Conservation (phyloP, 2,329 filamentous ascomycete species). For the Camptophora hylomeconis region DNA sequence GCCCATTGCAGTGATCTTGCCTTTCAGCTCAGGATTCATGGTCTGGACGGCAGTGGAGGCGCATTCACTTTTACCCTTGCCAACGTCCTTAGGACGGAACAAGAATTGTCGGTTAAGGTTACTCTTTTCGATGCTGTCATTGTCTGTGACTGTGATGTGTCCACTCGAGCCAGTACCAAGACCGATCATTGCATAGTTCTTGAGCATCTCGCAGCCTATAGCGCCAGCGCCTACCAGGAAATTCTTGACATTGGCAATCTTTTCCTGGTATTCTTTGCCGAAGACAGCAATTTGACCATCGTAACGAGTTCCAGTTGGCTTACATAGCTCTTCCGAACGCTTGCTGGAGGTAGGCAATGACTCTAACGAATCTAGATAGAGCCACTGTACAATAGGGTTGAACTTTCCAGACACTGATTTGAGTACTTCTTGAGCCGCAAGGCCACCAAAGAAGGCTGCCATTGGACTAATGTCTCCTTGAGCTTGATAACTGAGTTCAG, state of each 20-base stretch:
- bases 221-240: constrained; percentile 94
- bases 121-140: constrained; percentile 98
- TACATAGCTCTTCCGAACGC: constrained; percentile 77
- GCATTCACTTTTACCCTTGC: constrained; percentile 90
- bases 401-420: constrained; percentile 98
- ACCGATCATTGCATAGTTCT: constrained; percentile 99
- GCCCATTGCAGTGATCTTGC: constrained; percentile 73
- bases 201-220: constrained; percentile 97
- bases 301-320: constrained; percentile 72
- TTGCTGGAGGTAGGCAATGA: constrained; percentile 65
- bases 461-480: constrained; percentile 81
- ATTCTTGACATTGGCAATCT: constrained; percentile 76
- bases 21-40: constrained; percentile 88
- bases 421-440: constrained; percentile 85
- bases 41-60: constrained; percentile 77
- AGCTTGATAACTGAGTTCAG: constrained; percentile 89
- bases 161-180: constrained; percentile 78
- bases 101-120: constrained; percentile 96
- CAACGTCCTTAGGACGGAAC: constrained; percentile 87
- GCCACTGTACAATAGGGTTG: constrained; percentile 84
- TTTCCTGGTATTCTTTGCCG: constrained; percentile 84
- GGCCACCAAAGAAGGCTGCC: constrained; percentile 88
- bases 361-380: constrained; percentile 97
- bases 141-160: constrained; percentile 86
- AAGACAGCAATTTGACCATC: constrained; percentile 97